These are phyloP conservation scores for Xylaria telfairii DNA, from an alignment of 495 filamentous ascomycete species.

Conservation along the genomic window DNA sequence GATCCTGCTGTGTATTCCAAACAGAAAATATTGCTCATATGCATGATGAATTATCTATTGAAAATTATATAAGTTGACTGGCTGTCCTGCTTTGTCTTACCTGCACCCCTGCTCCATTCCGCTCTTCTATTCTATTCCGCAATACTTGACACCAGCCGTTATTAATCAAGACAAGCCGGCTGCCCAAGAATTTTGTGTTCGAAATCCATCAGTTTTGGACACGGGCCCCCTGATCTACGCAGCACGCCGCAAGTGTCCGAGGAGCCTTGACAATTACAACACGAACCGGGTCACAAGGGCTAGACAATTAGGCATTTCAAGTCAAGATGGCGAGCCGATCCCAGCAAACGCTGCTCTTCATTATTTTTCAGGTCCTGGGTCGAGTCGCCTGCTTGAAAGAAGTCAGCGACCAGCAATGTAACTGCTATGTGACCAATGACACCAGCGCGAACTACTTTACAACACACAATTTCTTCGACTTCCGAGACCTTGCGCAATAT, in stretches of 20 bases:
- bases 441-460: conserved; percentile 61
- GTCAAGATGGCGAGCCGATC: conserved; percentile 19
- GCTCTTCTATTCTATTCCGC: conserved; percentile 1
- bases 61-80: conserved; percentile 21
- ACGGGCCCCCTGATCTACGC: background rate
- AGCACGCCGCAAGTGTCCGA: background rate
- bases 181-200: background rate
- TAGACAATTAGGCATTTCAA: background rate
- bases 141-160: background rate
- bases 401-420: conserved; percentile 42
- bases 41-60: conserved; percentile 30
- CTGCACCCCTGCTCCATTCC: conserved; percentile 25
- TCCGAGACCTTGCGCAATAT: conserved; percentile 57
- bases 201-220: background rate
- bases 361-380: conserved; percentile 13
- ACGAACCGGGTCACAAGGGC: background rate
- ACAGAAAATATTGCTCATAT: conserved; percentile 29
- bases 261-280: background rate
- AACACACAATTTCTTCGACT: conserved; percentile 73
- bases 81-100: conserved; percentile 26
- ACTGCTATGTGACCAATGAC: conserved; percentile 57
- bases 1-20: conserved; percentile 4
- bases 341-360: conserved; percentile 24
- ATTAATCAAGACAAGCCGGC: background rate
- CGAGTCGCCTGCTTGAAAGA: conserved; percentile 18